phyloP scores from a whole-genome alignment of 2,329 filamentous ascomycete species.

The Ilyonectria sp. region DNA sequence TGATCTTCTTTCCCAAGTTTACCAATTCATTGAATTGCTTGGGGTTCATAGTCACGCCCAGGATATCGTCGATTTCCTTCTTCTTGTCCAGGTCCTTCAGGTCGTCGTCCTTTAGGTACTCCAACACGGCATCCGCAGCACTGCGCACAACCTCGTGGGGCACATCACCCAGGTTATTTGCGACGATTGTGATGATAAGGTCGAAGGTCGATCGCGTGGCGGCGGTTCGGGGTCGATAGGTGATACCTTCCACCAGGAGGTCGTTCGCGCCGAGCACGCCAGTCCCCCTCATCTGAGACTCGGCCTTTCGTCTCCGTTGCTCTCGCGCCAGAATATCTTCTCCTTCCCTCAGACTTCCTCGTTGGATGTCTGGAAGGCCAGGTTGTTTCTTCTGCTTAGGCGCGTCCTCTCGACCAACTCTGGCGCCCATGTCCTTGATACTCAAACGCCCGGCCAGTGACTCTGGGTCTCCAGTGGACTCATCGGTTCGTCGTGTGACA shows the following conservation, averaged over 20 bases:
- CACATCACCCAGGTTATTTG: conserved; percentile 91
- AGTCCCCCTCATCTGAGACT: conserved; percentile 77
- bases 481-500: conserved; percentile 91
- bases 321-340: conserved; percentile 87
- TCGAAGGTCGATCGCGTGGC: conserved; percentile 95
- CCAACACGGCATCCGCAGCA: conserved; percentile 91
- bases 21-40: conserved; percentile 98
- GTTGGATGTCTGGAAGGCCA: conserved; percentile 78
- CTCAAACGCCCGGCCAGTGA: conserved; percentile 95
- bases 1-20: conserved; percentile 98
- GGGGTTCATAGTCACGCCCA: conserved; percentile 84
- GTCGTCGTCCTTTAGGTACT: conserved; percentile 94
- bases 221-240: conserved; percentile 91
- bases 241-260: conserved; percentile 89
- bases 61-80: conserved; percentile 93
- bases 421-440: conserved; percentile 93
- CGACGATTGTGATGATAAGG: conserved; percentile 92
- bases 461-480: conserved; percentile 96
- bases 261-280: conserved; percentile 89
- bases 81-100: conserved; percentile 99
- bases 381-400: conserved; percentile 86
- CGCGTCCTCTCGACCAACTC: conserved; percentile 83
- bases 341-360: conserved; percentile 83
- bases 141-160: conserved; percentile 92
- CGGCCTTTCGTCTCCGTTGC: conserved; percentile 88